Evolutionary conservation across 176 grass and related monocot species (phyloP).

Genomic region (Luzula sylvatica): DNA sequence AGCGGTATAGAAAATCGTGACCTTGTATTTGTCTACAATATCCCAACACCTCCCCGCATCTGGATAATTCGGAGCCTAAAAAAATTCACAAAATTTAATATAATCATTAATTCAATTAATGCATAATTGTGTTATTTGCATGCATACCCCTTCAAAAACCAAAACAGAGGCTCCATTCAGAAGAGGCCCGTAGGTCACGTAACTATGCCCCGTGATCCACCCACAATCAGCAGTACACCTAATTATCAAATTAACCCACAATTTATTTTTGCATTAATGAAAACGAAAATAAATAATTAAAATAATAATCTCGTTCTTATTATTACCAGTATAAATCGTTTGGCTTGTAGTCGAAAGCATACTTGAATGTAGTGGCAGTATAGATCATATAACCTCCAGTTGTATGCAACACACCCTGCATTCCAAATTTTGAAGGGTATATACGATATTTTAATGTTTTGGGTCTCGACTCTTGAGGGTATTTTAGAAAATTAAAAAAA

Average conservation of each 20-base stretch:
- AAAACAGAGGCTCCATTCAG: slow-evolving; percentile 85
- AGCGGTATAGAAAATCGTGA: slow-evolving; percentile 98
- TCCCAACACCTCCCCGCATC: slow-evolving; percentile 86
- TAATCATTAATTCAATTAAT: slow-evolving; percentile 3
- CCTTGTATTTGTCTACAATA: slow-evolving; percentile 88
- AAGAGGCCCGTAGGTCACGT: slow-evolving; percentile 93
- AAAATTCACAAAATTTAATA: not conserved
- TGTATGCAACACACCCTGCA: slow-evolving; percentile 93
- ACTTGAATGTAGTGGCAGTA: slow-evolving; percentile 88
- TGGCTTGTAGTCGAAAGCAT: slow-evolving; percentile 95
- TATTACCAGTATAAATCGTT: slow-evolving; percentile 85
- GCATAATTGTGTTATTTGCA: slow-evolving; percentile 3
- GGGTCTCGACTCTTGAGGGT: not conserved
- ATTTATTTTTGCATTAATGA: no score
- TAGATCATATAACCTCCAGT: slow-evolving; percentile 98
- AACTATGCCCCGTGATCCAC: slow-evolving; percentile 99
- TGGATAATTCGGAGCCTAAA: slow-evolving; percentile 93
- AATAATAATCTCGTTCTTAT: slow-evolving; percentile 4
- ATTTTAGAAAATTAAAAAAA: not conserved
- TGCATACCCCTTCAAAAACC: slow-evolving; percentile 86
- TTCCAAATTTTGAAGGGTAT: not conserved
- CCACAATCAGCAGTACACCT: slow-evolving; percentile 99
- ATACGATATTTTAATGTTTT: slow-evolving; percentile 19
- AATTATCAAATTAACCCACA: slow-evolving; percentile 29
- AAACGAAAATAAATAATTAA: slow-evolving; percentile 18